Conservation (phyloP, 495 filamentous ascomycete species). For the Aspergillus haitiensis region DNA sequence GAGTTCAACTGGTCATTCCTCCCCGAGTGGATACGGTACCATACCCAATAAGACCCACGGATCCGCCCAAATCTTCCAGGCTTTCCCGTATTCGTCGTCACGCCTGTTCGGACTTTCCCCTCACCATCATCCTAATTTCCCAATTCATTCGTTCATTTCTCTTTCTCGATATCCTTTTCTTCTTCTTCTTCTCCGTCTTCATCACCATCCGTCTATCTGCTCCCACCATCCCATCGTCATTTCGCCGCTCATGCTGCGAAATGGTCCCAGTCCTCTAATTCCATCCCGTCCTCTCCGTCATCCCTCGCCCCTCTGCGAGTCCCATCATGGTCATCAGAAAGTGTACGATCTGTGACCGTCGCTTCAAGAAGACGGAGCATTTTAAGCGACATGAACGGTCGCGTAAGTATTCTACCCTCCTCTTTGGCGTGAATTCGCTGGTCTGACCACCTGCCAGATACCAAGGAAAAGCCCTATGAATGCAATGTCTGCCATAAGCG, state of each 20-base stretch:
- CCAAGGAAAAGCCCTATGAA: constrained; percentile 55
- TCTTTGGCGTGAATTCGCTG: neutral
- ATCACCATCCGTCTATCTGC: neutral
- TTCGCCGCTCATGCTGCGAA: constrained; percentile 5
- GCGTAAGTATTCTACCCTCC: constrained; percentile 38
- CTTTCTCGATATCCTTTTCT: constrained; percentile 2
- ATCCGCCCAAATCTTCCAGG: neutral
- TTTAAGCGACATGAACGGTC: constrained; percentile 56
- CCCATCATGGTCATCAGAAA: constrained; percentile 50
- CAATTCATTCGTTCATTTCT: constrained; percentile 9
- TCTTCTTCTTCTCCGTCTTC: constrained; percentile 7
- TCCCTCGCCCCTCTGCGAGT: constrained; percentile 19
- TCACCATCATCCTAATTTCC: constrained; percentile 18
- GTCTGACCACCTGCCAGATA: constrained; percentile 37
- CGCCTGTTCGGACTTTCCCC: constrained; percentile 10
- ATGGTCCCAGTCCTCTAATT: constrained; percentile 2
- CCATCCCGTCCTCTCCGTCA: neutral
- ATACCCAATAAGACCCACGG: constrained; percentile 1
- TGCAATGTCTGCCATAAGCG: constrained; percentile 54
- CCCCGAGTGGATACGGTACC: constrained; percentile 4
- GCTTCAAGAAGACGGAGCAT: constrained; percentile 57
- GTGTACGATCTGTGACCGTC: constrained; percentile 52
- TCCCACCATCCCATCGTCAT: constrained; percentile 7
- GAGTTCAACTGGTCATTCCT: neutral
- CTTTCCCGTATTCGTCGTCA: constrained; percentile 7